Evolutionary conservation across 495 filamentous ascomycete species (phyloP).

Genomic region (Penicillium silybi): DNA sequence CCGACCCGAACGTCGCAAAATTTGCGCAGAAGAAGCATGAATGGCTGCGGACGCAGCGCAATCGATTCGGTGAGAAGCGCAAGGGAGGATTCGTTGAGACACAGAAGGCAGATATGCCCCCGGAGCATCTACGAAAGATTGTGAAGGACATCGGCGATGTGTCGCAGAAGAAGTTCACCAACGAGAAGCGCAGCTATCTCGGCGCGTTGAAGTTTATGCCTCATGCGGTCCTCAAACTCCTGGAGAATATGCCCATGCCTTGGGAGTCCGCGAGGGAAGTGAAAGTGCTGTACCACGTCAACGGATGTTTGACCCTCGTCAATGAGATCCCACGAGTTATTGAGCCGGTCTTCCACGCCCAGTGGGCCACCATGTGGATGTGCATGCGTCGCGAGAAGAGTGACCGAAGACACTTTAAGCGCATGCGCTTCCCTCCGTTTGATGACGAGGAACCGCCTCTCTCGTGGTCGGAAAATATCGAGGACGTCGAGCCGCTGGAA

Average conservation of each 20-base stretch:
- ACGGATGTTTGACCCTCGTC: conserved; percentile 93
- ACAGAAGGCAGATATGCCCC: conserved; percentile 98
- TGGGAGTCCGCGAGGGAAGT: conserved; percentile 97
- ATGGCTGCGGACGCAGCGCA: conserved; percentile 91
- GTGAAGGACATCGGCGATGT: conserved; percentile 99
- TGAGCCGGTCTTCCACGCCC: conserved; percentile 96
- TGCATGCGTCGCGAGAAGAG: conserved; percentile 98
- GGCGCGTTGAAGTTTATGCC: conserved; percentile 99
- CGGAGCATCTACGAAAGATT: conserved; percentile 97
- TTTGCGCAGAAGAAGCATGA: conserved; percentile 98
- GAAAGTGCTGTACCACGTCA: conserved; percentile 97
- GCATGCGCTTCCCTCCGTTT: conserved; percentile 98
- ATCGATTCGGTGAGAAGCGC: conserved; percentile 93
- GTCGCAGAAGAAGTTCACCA: conserved; percentile 98
- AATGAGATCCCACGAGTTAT: conserved; percentile 97
- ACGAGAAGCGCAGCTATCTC: conserved; percentile 96
- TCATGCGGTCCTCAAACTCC: conserved; percentile 95
- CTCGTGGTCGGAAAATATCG: conserved; percentile 98
- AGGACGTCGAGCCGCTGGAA: conserved; percentile 95
- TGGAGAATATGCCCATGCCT: conserved; percentile 99
- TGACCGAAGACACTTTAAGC: conserved; percentile 92
- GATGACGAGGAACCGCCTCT: conserved; percentile 98
- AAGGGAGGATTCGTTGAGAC: conserved; percentile 96
- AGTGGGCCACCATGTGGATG: conserved; percentile 99
- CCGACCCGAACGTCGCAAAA: conserved; percentile 85